A percentile compares a stretch with the other conserved stretches of the same genome.
Evolutionary conservation across 768 basidiomycete genomes (phyloP).

Genomic region (Tricholoma bakamatsutake): DNA sequence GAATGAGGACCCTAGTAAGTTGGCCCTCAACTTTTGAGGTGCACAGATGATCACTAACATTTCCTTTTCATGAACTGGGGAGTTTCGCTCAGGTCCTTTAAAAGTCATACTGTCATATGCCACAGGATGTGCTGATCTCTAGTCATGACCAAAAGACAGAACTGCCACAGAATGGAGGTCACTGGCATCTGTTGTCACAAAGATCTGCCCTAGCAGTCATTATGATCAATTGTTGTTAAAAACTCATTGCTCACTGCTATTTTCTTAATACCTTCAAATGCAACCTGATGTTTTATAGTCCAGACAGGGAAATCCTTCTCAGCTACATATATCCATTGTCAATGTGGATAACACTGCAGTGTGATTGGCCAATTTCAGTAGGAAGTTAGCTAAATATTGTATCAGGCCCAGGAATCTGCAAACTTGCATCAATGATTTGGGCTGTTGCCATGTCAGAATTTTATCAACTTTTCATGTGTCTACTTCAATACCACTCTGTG

Average conservation of each 20-base stretch:
- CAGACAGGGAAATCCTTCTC: constrained; percentile 19
- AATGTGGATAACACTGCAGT: constrained; percentile 11
- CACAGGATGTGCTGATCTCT: constrained; percentile 23
- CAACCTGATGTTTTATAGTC: too few relatives aligned
- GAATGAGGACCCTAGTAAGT: constrained; percentile 14
- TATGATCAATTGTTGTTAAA: constrained; percentile 24
- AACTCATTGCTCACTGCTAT: constrained; percentile 17
- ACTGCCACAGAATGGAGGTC: constrained; percentile 18
- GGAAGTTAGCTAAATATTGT: constrained; percentile 22
- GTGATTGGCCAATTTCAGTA: constrained; percentile 22
- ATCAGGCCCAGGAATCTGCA: constrained; percentile 25
- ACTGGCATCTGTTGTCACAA: constrained; percentile 23
- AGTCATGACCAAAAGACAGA: constrained; percentile 20
- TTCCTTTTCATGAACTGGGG: too few relatives aligned
- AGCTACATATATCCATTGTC: background rate
- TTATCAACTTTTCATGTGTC: background rate
- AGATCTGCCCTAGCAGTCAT: constrained; percentile 17
- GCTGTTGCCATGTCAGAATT: background rate
- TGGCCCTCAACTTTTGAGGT: constrained; percentile 16
- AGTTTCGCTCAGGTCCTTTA: constrained; percentile 15
- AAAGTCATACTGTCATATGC: constrained; percentile 17
- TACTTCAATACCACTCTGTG: too few relatives aligned
- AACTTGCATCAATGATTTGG: background rate
- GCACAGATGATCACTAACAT: too few relatives aligned
- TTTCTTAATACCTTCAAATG: too few relatives aligned